Base-by-base conservation (phyloP, 768 basidiomycete species). In the Hygrophorus russula region DNA sequence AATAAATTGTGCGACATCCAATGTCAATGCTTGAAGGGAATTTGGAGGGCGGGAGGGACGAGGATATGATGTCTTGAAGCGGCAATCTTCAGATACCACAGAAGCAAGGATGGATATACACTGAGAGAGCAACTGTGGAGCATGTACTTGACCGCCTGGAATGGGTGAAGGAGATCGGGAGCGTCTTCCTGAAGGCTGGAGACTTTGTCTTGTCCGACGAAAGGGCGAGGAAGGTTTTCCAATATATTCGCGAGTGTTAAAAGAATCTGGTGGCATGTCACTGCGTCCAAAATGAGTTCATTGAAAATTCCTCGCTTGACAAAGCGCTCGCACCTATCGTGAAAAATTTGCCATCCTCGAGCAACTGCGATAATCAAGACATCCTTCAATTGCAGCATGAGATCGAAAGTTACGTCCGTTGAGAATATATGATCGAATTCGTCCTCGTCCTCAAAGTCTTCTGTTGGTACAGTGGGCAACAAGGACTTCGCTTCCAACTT, bases 1-100 rank as follows among this genome's bases (percentile, higher is more conserved):
- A 18, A 92, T 69, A 49, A 78, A 73, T 46, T 75, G 74, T 3
- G 82, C 82, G 15, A 89, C 71, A 57, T 88, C 84, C 27, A 92
- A 61, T 3, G 71, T 72, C 20, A 82, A 58, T 0, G 76, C 70
- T 52, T 90, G 88, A n/a, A 92, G 60, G 3, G 84, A 68, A 53
- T 86, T 76, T 2, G 86, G 82, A 11, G 88, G 88, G 20, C 75
- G 69, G 0, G 66, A 66, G 2, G 80, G 83, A 3, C 80, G 70
- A 12, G 80, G 78, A 7, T 61, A 66, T 9, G 69, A 59, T 2
- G 74, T 68, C 47, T 71, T 71, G 59, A 75, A 84, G 2, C 84
- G 76, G 53, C 83, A 83, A 53, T 90, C 88, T 45, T 82, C 79
- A 4, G 65, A 59, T 13, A 88, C 65, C 15, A 90, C 62, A 1